Percentiles rank a stretch among this genome's conserved stretches.
Conservation (phyloP, 345 rosid species). For the Lepidium sativum region DNA sequence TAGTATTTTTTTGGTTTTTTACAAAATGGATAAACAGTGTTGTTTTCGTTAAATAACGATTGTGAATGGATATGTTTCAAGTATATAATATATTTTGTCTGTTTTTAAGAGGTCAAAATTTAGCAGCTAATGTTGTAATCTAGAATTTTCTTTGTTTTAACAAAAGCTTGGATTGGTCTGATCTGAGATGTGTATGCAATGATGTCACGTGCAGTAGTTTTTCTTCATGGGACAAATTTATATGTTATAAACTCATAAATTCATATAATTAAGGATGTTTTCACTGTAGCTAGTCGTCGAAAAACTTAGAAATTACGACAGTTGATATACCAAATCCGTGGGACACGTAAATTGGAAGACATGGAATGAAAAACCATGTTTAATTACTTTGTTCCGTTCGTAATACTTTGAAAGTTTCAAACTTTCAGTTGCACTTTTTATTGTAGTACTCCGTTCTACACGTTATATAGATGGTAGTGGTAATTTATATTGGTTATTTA, state of each 20-base stretch:
- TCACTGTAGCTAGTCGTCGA: not conserved
- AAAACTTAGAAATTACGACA: not conserved
- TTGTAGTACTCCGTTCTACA: too few species aligned
- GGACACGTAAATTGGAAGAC: not conserved
- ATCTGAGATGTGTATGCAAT: not conserved
- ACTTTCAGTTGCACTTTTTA: too few species aligned
- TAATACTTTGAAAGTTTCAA: not conserved
- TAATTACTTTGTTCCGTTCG: not conserved
- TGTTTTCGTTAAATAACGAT: slow-evolving; percentile 14
- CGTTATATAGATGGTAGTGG: too few species aligned
- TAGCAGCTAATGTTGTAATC: not conserved
- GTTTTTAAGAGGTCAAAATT: not conserved
- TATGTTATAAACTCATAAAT: not conserved
- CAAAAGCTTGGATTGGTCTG: not conserved
- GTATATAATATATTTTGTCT: not conserved
- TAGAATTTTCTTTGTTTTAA: not conserved
- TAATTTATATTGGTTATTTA: too few species aligned
- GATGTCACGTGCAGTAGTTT: slow-evolving; percentile 11
- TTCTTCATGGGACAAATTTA: not conserved
- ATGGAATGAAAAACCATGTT: not conserved
- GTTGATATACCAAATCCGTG: not conserved
- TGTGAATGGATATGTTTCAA: slow-evolving; percentile 8
- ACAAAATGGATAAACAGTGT: not conserved
- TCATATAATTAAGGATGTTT: not conserved
- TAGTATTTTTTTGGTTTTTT: not conserved